Evolutionary conservation across 192 early-diverging fungal genomes (phyloP).

Genomic region (Backusella liffmaniae): DNA sequence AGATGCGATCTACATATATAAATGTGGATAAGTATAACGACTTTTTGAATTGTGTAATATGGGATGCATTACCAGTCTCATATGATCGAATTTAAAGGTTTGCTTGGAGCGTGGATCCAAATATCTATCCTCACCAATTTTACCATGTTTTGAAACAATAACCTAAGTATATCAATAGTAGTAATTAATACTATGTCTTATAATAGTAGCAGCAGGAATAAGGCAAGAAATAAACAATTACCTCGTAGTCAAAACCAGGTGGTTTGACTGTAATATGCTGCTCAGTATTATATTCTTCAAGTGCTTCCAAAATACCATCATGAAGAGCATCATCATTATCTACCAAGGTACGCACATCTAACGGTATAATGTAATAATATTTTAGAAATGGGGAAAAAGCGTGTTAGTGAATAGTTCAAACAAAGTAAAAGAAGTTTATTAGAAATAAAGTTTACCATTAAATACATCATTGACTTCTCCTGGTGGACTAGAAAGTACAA

Average conservation of each 20-base stretch:
- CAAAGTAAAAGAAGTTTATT: no score
- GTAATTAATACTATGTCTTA: no score
- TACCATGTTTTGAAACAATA: constrained; percentile 74
- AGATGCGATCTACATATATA: constrained; percentile 39
- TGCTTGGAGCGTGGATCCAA: constrained; percentile 72
- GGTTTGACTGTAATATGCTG: constrained; percentile 72
- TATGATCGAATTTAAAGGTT: constrained; percentile 79
- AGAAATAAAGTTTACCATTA: constrained; percentile 65
- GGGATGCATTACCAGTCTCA: constrained; percentile 49
- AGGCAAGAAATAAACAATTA: background rate
- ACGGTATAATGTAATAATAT: no score
- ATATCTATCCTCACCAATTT: constrained; percentile 64
- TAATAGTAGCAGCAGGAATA: no score
- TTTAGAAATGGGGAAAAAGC: background rate
- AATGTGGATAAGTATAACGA: background rate
- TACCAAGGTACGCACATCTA: constrained; percentile 88
- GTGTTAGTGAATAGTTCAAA: background rate
- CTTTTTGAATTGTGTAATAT: background rate
- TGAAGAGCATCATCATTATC: constrained; percentile 76
- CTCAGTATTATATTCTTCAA: constrained; percentile 84
- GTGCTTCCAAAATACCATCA: constrained; percentile 59
- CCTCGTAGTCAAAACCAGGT: constrained; percentile 63
- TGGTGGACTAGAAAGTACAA: constrained; percentile 88
- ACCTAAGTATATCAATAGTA: constrained; percentile 42
- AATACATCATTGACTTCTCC: constrained; percentile 97